Evolutionary conservation across 768 basidiomycete species (phyloP).

Genomic region (Cubamyces sp.): DNA sequence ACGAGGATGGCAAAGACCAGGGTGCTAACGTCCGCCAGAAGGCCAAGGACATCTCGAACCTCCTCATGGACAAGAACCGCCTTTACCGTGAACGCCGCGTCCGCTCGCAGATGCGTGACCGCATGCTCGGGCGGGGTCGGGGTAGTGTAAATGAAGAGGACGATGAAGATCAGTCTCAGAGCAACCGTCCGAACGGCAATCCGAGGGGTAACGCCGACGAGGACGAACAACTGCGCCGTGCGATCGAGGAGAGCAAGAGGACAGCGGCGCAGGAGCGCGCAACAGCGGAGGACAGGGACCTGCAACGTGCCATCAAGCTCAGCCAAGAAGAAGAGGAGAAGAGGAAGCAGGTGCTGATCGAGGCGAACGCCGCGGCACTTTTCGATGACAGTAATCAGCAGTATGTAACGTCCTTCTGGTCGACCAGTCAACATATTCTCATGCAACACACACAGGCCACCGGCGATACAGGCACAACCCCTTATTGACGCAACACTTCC

Average conservation of each 20-base stretch:
- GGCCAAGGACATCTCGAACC: slow-evolving; percentile 94
- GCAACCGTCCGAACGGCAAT: slow-evolving; percentile 19
- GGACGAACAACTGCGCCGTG: slow-evolving; percentile 79
- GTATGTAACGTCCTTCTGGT: neutral
- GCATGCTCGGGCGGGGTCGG: slow-evolving; percentile 64
- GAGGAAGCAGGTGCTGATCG: slow-evolving; percentile 67
- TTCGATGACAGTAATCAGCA: slow-evolving; percentile 84
- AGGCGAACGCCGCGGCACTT: slow-evolving; percentile 68
- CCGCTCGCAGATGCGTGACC: slow-evolving; percentile 86
- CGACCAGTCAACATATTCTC: slow-evolving; percentile 1
- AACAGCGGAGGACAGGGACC: slow-evolving; percentile 72
- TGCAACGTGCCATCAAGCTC: slow-evolving; percentile 75
- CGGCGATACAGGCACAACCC: slow-evolving; percentile 5
- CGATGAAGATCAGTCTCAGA: slow-evolving; percentile 33
- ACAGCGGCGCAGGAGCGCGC: slow-evolving; percentile 59
- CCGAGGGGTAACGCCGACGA: slow-evolving; percentile 45
- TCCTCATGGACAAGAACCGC: slow-evolving; percentile 79
- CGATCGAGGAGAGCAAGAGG: slow-evolving; percentile 84
- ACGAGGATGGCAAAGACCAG: slow-evolving; percentile 91
- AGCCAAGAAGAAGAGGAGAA: slow-evolving; percentile 88
- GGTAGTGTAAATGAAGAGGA: slow-evolving; percentile 44
- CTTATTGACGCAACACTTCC: slow-evolving; percentile 31
- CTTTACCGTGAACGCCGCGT: slow-evolving; percentile 78
- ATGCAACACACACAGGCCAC: slow-evolving; percentile 23
- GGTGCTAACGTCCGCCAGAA: slow-evolving; percentile 95